Evolutionary conservation across 768 basidiomycete species (phyloP), one percentile per base, ranked within the genome.

Genomic region (Rhodocollybia butyracea): DNA sequence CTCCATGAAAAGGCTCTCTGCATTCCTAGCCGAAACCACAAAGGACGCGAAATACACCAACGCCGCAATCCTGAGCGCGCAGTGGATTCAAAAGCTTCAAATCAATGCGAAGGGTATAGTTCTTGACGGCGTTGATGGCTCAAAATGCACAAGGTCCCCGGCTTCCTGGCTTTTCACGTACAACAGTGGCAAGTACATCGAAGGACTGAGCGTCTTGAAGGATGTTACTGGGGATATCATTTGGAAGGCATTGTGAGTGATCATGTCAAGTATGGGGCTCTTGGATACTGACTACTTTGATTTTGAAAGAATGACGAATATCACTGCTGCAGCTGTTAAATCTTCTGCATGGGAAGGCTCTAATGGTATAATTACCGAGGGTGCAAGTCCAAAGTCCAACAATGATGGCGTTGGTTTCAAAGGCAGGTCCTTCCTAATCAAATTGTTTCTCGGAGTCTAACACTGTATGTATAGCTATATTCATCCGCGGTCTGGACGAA

Each of bases 321-420:
- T 72, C 13, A 62, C 72, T 30, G 69, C 71, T 26, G 70, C 73
- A 3, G 69, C 74, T 19, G 70, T 77, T 46, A 78, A 81, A 63
- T 71, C 70, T 5, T 58, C 70, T 0, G 66, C 64, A 0, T 83
- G 80, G 81, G 70, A 80, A 61, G 76, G 76, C 8, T 58, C 60
- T n/a, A 69, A 82, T 55, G 80, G 80, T 1, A 72, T 81, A 21
- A 79, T 82, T 58, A 81, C 76, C 13, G 81, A 82, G 61, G 80
- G 78, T 19, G 66, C 74, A 8, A 73, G 70, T 56, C 68, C 67
- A 11, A 62, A 57, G 3, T 59, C 60, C 5, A 72, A 80, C 54
- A 74, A 79, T 52, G 79, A 81, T 54, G 70, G 68, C 10, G 74
- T 79, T 24, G 79, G 79, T 7, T 82, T 82, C 66, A 82, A 82